A percentile compares a stretch with the other conserved stretches of the same genome.
These are phyloP conservation scores for Shiraia sp. DNA, from an alignment of 2,329 filamentous ascomycete species.

Conservation along the genomic window DNA sequence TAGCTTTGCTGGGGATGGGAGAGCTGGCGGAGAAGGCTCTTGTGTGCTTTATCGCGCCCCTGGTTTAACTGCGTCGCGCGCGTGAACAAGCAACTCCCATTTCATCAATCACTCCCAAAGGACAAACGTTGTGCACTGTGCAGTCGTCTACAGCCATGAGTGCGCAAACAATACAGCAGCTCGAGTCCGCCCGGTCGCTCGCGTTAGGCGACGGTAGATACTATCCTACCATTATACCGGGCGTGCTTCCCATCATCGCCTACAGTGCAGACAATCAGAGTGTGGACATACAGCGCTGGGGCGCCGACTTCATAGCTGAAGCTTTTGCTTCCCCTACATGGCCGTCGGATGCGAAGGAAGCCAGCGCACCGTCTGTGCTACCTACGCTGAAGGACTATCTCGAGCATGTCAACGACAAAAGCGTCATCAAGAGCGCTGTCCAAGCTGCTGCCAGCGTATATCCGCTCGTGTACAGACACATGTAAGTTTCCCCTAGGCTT, in stretches of 20 bases:
- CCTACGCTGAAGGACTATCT: slow-evolving; percentile 66
- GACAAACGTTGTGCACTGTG: slow-evolving; percentile 22
- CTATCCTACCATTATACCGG: slow-evolving; percentile 89
- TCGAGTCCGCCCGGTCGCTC: slow-evolving; percentile 87
- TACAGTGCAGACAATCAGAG: slow-evolving; percentile 60
- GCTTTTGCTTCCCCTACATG: slow-evolving; percentile 92
- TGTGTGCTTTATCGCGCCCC: slow-evolving; percentile 36
- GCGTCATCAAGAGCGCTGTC: slow-evolving; percentile 83
- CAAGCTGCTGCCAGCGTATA: slow-evolving; percentile 92
- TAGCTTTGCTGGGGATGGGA: slow-evolving; percentile 36
- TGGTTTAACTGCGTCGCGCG: slow-evolving; percentile 35
- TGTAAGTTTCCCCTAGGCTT: slow-evolving; percentile 66
- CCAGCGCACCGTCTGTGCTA: slow-evolving; percentile 74
- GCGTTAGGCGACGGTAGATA: slow-evolving; percentile 84
- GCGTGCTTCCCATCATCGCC: slow-evolving; percentile 88
- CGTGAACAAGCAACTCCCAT: slow-evolving; percentile 31
- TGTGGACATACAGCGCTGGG: slow-evolving; percentile 90
- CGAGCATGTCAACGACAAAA: slow-evolving; percentile 67
- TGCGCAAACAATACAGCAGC: slow-evolving; percentile 65
- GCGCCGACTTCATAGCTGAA: slow-evolving; percentile 92
- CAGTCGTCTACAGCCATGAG: slow-evolving; percentile 29
- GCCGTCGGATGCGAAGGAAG: slow-evolving; percentile 75
- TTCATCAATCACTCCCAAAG: slow-evolving; percentile 17
- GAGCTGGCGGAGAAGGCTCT: slow-evolving; percentile 16
- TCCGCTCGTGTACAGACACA: slow-evolving; percentile 87